Conservation (phyloP, 768 basidiomycete genomes). For the Mycena belliarum region DNA sequence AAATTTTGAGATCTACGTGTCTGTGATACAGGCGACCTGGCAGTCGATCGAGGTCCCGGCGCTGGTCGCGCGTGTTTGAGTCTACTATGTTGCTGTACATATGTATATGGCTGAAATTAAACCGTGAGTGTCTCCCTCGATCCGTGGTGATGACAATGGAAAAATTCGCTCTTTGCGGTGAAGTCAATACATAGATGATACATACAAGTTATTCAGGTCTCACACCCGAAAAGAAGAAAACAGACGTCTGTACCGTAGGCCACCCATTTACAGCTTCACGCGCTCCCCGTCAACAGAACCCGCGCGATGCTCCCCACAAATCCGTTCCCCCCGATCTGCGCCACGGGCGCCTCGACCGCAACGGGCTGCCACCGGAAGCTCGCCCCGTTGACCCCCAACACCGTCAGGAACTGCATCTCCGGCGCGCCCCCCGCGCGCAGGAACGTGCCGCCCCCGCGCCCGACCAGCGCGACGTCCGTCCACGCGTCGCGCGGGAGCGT, state of each 20-base stretch:
- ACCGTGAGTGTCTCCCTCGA: neutral
- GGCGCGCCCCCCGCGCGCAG: slow-evolving; percentile 5
- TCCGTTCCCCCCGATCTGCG: slow-evolving; percentile 16
- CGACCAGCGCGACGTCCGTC: slow-evolving; percentile 14
- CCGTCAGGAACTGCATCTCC: slow-evolving; percentile 20
- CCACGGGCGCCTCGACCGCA: slow-evolving; percentile 20
- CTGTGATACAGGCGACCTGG: no score
- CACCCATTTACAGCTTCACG: slow-evolving; percentile 5
- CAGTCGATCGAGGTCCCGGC: neutral
- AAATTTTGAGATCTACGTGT: no score
- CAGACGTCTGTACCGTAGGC: no score
- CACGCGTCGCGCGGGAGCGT: slow-evolving; percentile 19
- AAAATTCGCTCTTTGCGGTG: neutral
- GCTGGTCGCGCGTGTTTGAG: no score
- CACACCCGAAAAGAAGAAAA: no score
- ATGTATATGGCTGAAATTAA: no score
- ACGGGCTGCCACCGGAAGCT: slow-evolving; percentile 20
- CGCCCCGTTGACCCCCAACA: slow-evolving; percentile 16
- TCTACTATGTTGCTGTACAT: no score
- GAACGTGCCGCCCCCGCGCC: slow-evolving; percentile 20
- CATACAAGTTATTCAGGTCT: no score
- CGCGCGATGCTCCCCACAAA: slow-evolving; percentile 16
- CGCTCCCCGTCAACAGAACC: slow-evolving; percentile 9
- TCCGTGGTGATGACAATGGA: neutral
- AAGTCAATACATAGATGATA: no score